A percentile compares a stretch with the other conserved stretches of the same genome.
phyloP scores from a whole-genome alignment of 2,329 filamentous ascomycete species.

The Aspergillus sp. region DNA sequence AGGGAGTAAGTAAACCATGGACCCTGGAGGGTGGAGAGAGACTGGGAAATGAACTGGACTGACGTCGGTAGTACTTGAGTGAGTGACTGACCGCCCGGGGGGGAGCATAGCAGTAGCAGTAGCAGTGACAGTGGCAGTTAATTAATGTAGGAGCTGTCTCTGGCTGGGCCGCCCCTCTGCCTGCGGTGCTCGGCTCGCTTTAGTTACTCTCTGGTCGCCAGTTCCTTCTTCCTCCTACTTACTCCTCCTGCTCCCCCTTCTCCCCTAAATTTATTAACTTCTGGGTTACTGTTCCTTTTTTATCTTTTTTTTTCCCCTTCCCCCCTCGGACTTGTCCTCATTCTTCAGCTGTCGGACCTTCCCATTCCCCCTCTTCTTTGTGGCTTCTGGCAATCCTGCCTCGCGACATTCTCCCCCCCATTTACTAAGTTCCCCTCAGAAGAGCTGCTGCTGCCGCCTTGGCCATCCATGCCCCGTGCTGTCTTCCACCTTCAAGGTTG shows the following conservation, averaged over 20 bases:
- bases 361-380: slow-evolving; percentile 2
- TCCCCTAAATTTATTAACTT: background rate
- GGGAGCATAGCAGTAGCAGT: background rate
- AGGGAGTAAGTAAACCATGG: background rate
- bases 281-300: background rate
- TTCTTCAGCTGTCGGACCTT: background rate
- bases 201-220: slow-evolving; percentile 9
- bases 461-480: slow-evolving; percentile 31
- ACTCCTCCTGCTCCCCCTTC: background rate
- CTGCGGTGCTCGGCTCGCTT: background rate
- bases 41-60: background rate
- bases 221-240: slow-evolving; percentile 10
- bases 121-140: no score
- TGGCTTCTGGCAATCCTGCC: background rate
- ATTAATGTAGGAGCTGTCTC: no score
- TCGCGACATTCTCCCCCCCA: background rate
- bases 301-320: background rate
- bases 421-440: slow-evolving; percentile 10
- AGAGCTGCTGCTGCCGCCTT: slow-evolving; percentile 23
- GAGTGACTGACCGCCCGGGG: slow-evolving; percentile 5
- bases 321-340: background rate
- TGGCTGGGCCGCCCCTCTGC: background rate
- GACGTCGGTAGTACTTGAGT: background rate
- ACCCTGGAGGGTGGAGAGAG: background rate
- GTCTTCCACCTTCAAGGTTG: slow-evolving; percentile 23